These are phyloP conservation scores for Fusarium proliferatum DNA, from an alignment of 2,329 filamentous ascomycete genomes.

Conservation along the genomic window DNA sequence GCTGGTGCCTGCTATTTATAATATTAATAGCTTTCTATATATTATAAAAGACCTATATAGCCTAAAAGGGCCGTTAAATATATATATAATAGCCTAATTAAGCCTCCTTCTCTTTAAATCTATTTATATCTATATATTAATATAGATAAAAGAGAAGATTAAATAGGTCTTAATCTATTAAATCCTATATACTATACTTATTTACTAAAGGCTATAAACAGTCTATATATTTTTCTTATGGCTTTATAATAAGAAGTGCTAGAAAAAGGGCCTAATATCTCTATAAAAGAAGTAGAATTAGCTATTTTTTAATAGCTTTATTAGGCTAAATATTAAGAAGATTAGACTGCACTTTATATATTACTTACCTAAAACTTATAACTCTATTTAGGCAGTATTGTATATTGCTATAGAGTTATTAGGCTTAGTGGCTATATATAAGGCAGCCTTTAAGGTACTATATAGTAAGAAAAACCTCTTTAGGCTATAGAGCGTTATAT, in stretches of 20 bases:
- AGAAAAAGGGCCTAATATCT: rapidly evolving
- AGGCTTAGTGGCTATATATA: not conserved
- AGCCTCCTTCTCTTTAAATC: not conserved
- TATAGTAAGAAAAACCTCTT: not conserved
- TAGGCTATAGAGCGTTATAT: not conserved
- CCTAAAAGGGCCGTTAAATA: not conserved
- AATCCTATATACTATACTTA: not conserved
- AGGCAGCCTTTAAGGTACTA: not conserved
- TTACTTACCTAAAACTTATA: not conserved
- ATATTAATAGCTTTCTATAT: not conserved
- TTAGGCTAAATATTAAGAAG: not conserved
- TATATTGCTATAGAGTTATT: not conserved
- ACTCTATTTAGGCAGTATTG: not conserved
- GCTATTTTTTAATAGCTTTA: not conserved
- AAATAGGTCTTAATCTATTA: not conserved
- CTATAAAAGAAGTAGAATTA: not conserved
- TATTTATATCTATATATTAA: not conserved
- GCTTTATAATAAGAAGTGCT: not conserved
- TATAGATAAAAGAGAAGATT: not conserved
- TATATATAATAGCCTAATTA: not conserved
- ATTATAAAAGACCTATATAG: not conserved
- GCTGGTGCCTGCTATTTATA: not conserved
- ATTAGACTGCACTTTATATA: not conserved
- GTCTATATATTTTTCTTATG: not conserved
- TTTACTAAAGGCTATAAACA: not conserved